phyloP scores from a whole-genome alignment of 1,139 yeast species.

The Candida dubliniensis region DNA sequence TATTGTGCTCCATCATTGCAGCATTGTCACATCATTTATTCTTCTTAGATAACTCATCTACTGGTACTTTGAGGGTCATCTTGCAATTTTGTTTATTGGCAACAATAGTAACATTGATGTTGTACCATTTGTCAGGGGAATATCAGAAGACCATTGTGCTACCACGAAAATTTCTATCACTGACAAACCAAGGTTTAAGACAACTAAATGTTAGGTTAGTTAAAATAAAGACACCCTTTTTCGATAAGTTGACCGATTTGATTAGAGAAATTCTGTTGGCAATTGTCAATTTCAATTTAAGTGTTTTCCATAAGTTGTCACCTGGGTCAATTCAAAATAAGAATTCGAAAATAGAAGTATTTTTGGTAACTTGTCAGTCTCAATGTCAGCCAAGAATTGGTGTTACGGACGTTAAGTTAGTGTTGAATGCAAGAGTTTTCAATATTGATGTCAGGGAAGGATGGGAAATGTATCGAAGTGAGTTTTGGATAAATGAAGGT shows the following conservation, averaged over 20 bases:
- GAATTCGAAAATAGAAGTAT: slow-evolving; percentile 40
- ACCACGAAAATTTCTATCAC: slow-evolving; percentile 73
- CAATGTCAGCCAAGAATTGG: slow-evolving; percentile 50
- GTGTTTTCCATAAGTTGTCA: slow-evolving; percentile 35
- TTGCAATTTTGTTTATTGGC: slow-evolving; percentile 67
- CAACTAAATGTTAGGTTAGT: slow-evolving; percentile 79
- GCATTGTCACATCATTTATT: slow-evolving; percentile 44
- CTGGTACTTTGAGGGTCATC: slow-evolving; percentile 42
- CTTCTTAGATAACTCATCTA: slow-evolving; percentile 23
- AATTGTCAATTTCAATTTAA: slow-evolving; percentile 27
- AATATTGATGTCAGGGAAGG: slow-evolving; percentile 84
- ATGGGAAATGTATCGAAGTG: slow-evolving; percentile 93
- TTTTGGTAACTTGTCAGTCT: slow-evolving; percentile 44
- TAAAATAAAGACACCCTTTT: slow-evolving; percentile 59
- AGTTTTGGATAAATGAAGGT: slow-evolving; percentile 89
- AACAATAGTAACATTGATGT: slow-evolving; percentile 63
- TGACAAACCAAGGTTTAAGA: slow-evolving; percentile 84
- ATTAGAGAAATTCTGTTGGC: slow-evolving; percentile 41
- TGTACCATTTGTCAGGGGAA: slow-evolving; percentile 88
- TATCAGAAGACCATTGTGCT: slow-evolving; percentile 80
- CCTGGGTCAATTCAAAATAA: slow-evolving; percentile 35
- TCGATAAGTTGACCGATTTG: slow-evolving; percentile 52
- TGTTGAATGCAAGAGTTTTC: slow-evolving; percentile 78
- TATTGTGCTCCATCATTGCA: slow-evolving; percentile 45
- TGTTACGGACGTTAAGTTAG: slow-evolving; percentile 61